These are phyloP conservation scores for Colletotrichum sojae DNA, from an alignment of 2,329 filamentous ascomycete genomes.

Conservation along the genomic window DNA sequence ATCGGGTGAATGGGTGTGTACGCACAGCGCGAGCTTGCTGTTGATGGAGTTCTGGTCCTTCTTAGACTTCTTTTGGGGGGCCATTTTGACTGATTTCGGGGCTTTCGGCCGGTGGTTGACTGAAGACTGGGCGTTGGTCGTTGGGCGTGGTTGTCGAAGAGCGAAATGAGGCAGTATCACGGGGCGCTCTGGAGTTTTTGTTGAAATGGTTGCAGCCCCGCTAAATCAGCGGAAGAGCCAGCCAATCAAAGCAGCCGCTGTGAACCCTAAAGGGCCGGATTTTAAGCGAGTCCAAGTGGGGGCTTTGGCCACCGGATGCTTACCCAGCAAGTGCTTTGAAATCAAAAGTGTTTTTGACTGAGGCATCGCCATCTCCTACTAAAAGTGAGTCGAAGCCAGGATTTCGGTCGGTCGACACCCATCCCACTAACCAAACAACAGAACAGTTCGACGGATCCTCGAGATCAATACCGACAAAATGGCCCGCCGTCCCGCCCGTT, in stretches of 20 bases:
- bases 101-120: conserved; percentile 37
- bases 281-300: conserved; percentile 50
- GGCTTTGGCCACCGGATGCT: conserved; percentile 30
- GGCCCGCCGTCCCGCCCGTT: conserved; percentile 99
- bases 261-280: conserved; percentile 58
- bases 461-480: conserved; percentile 81
- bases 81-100: conserved; percentile 71
- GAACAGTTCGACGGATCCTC: conserved; percentile 50
- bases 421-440: conserved; percentile 53
- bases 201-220: background rate
- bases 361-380: conserved; percentile 41
- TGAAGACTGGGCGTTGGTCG: conserved; percentile 29
- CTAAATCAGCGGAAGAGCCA: background rate
- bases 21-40: conserved; percentile 65
- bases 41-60: conserved; percentile 84
- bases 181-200: conserved; percentile 16
- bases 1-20: background rate
- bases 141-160: conserved; percentile 16
- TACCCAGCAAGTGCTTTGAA: conserved; percentile 64
- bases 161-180: background rate
- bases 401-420: conserved; percentile 44
- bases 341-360: conserved; percentile 58
- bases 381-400: conserved; percentile 36
- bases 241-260: conserved; percentile 48
- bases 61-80: conserved; percentile 81